phyloP scores from a whole-genome alignment of 192 early-diverging fungal genomes.

The Geranomyces michiganensis region DNA sequence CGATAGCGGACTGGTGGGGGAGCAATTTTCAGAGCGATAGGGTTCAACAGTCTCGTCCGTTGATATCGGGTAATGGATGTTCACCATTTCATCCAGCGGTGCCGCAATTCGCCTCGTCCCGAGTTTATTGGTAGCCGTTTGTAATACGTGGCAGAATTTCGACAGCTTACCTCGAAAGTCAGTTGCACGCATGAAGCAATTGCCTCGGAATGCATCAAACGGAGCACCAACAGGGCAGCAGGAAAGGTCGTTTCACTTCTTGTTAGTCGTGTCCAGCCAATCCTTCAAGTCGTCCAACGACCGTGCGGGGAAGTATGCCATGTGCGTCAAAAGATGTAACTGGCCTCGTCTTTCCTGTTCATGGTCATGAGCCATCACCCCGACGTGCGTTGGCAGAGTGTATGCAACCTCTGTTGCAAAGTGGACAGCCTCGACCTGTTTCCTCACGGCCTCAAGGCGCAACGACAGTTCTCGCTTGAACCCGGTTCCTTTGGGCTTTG shows the following conservation, averaged over 20 bases:
- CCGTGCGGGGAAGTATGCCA: constrained; percentile 2
- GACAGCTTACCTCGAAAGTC: too few relatives aligned
- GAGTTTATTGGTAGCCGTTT: too few relatives aligned
- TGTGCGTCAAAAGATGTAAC: constrained; percentile 10
- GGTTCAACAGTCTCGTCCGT: background rate
- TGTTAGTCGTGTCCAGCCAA: background rate
- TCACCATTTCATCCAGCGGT: too few relatives aligned
- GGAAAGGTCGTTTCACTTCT: too few relatives aligned
- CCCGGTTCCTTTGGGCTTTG: too few relatives aligned
- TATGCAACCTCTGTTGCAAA: constrained; percentile 1
- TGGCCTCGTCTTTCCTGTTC: constrained; percentile 5
- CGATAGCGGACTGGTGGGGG: background rate
- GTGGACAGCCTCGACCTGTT: constrained; percentile 7
- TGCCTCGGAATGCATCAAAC: too few relatives aligned
- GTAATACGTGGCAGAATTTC: too few relatives aligned
- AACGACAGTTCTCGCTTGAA: background rate
- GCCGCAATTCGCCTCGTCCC: too few relatives aligned
- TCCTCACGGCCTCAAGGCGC: background rate
- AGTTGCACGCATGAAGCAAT: too few relatives aligned
- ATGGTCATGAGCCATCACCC: background rate
- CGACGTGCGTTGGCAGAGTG: constrained; percentile 11
- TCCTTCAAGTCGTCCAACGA: background rate
- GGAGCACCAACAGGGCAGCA: too few relatives aligned
- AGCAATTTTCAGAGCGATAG: background rate
- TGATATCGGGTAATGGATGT: too few relatives aligned